Base-by-base conservation (phyloP, 2,329 filamentous ascomycete species). In the Pyrenochaeta sp. region DNA sequence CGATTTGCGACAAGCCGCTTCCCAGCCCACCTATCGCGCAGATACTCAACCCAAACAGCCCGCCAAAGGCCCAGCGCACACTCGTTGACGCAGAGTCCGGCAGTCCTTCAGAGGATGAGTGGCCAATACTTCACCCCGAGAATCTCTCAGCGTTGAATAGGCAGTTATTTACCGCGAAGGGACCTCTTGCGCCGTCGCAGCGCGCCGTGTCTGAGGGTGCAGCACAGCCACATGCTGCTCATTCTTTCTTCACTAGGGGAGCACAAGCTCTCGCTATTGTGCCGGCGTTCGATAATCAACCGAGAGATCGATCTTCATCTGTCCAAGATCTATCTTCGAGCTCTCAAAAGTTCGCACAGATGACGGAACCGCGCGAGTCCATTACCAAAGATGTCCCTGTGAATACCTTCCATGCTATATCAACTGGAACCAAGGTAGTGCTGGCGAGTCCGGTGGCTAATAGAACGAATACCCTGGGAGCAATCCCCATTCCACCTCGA, bases 11-110 rank as follows among this genome's bases (percentile, higher is more conserved):
- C 30, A 79, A 79, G 56, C 71, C 75, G n/a, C 63, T 79, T 4
- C 77, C 77, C 7, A 71, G 74, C 35, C 71, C 72, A 9, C 77
- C 77, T 2, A 49, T 75, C 11, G 71, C 64, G 20, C 69, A 73
- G 12, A 27, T 77, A 4, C 47, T 66, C 9, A 60, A 71, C 31
- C 58, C 62, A 2, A 42, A 59, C 17, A 76, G 71, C 45, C 75
- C 76, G 3, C 64, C 60, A 7, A 77, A 75, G 54, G 67, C 74
- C 29, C 65, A 68, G 23, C 73, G 74, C 14, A 75, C 72, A 2
- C 65, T 79, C 17, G 56, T 79, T 5, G 77, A 79, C 49, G 77
- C 77, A 12, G 68, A 68, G 20, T 73, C 77, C 12, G 71, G 67
- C 4, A 69, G 57, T 6, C 66, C 68, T 1, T 57, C 65, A 4